A percentile compares a stretch with the other conserved stretches of the same genome.
These are phyloP conservation scores for Plasmodium ovale DNA, from an alignment of 169 alveolate genomes.

Conservation along the genomic window DNA sequence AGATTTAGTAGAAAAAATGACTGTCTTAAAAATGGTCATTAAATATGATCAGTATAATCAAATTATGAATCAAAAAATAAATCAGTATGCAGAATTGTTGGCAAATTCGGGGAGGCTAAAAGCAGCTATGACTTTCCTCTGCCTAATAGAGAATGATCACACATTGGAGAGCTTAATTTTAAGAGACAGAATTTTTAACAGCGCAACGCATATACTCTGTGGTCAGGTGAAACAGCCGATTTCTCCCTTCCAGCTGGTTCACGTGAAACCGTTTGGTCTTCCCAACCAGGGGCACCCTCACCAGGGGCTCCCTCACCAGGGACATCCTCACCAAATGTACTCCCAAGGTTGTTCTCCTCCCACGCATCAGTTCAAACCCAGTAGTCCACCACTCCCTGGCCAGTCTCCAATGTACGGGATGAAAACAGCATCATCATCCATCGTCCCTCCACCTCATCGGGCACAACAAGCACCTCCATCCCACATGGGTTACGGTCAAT, in stretches of 20 bases:
- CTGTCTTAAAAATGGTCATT: conserved; percentile 79
- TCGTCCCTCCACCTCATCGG: conserved; percentile 15
- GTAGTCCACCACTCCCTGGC: no score
- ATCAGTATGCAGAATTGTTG: conserved; percentile 81
- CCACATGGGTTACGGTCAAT: neutral
- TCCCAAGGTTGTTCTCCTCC: no score
- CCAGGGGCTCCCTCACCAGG: neutral
- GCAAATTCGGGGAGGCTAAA: conserved; percentile 83
- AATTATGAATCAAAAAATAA: conserved; percentile 79
- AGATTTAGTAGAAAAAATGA: conserved; percentile 81
- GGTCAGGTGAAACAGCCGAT: conserved; percentile 69
- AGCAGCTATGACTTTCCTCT: conserved; percentile 82
- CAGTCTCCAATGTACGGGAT: no score
- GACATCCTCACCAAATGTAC: neutral
- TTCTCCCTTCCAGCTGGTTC: conserved; percentile 77
- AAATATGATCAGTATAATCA: conserved; percentile 76
- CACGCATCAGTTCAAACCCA: no score
- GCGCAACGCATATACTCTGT: conserved; percentile 78
- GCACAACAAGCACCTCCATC: neutral
- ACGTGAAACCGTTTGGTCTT: conserved; percentile 57
- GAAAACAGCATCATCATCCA: neutral
- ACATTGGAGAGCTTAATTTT: conserved; percentile 74
- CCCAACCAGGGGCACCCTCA: neutral
- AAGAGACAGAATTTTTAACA: conserved; percentile 81
- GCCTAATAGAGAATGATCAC: conserved; percentile 78